These are phyloP conservation scores for Podosphaera leucotricha DNA, from an alignment of 2,329 filamentous ascomycete genomes.

Conservation along the genomic window DNA sequence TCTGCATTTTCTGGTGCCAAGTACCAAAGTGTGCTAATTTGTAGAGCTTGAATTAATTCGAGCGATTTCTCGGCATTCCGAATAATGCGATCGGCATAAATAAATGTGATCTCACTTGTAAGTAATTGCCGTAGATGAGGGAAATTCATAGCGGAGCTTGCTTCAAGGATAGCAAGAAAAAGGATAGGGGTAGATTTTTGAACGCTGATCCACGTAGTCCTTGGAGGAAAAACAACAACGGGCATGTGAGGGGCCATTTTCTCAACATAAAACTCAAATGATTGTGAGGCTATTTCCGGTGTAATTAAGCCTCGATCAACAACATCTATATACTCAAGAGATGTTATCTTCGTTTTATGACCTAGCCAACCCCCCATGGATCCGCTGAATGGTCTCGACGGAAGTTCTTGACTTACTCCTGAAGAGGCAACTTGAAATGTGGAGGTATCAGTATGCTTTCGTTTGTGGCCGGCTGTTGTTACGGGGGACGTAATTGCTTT, in stretches of 20 bases:
- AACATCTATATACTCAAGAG: constrained; percentile 17
- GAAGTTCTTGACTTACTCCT: not conserved
- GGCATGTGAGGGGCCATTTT: constrained; percentile 38
- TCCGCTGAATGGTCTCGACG: not conserved
- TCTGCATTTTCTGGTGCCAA: constrained; percentile 23
- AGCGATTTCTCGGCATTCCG: constrained; percentile 26
- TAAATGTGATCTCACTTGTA: constrained; percentile 24
- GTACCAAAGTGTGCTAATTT: constrained; percentile 26
- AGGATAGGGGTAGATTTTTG: constrained; percentile 36
- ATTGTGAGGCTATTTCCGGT: constrained; percentile 26
- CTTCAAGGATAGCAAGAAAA: constrained; percentile 43
- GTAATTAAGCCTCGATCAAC: constrained; percentile 36
- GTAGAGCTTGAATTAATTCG: constrained; percentile 25
- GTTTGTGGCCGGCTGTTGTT: constrained; percentile 16
- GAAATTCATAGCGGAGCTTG: constrained; percentile 33
- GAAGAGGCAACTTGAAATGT: constrained; percentile 2
- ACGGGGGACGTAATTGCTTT: constrained; percentile 10
- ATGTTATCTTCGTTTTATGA: constrained; percentile 3
- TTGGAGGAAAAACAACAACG: constrained; percentile 32
- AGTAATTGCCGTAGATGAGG: constrained; percentile 20
- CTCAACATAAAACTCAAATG: constrained; percentile 34
- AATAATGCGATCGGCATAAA: constrained; percentile 24
- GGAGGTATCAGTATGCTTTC: constrained; percentile 12
- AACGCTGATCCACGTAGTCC: constrained; percentile 29
- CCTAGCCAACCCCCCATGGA: constrained; percentile 1